Evolutionary conservation across 1,284 basidiomycete genomes (phyloP).

Genomic region (Xerocomus amazonicus): DNA sequence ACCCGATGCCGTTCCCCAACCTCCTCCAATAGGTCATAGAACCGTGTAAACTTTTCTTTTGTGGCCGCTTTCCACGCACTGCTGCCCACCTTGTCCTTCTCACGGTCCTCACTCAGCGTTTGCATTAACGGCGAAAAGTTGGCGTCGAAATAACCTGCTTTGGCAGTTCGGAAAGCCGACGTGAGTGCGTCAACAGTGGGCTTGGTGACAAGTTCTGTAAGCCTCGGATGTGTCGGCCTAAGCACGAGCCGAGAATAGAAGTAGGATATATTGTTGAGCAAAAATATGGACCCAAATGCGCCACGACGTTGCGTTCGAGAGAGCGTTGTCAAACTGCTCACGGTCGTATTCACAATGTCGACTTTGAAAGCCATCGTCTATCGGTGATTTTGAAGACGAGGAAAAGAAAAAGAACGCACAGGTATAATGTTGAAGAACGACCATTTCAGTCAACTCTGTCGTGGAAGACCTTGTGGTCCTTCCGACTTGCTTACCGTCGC

Average conservation of each 20-base stretch:
- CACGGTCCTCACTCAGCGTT: constrained; percentile 60
- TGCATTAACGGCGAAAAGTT: constrained; percentile 77
- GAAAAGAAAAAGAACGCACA: constrained; percentile 42
- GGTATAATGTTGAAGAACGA: constrained; percentile 69
- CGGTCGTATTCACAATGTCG: constrained; percentile 62
- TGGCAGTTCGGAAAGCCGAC: constrained; percentile 70
- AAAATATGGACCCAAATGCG: constrained; percentile 67
- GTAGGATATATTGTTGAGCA: constrained; percentile 74
- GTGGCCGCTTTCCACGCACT: constrained; percentile 50
- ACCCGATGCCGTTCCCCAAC: constrained; percentile 67
- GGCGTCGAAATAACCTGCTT: constrained; percentile 76
- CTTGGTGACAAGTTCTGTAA: constrained; percentile 52
- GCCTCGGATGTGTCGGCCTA: constrained; percentile 43
- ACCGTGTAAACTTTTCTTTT: constrained; percentile 77
- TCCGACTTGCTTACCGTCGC: constrained; percentile 66
- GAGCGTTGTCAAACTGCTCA: constrained; percentile 57
- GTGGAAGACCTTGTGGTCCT: constrained; percentile 41
- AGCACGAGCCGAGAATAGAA: constrained; percentile 56
- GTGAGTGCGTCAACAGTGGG: constrained; percentile 59
- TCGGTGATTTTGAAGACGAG: neutral
- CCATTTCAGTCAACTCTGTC: constrained; percentile 52
- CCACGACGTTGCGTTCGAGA: constrained; percentile 62
- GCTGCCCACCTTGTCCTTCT: constrained; percentile 51
- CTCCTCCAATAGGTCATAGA: constrained; percentile 75
- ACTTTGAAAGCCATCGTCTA: constrained; percentile 37